These are phyloP conservation scores for Sarocladium oryzae DNA, from an alignment of 2,329 filamentous ascomycete species.

Conservation along the genomic window DNA sequence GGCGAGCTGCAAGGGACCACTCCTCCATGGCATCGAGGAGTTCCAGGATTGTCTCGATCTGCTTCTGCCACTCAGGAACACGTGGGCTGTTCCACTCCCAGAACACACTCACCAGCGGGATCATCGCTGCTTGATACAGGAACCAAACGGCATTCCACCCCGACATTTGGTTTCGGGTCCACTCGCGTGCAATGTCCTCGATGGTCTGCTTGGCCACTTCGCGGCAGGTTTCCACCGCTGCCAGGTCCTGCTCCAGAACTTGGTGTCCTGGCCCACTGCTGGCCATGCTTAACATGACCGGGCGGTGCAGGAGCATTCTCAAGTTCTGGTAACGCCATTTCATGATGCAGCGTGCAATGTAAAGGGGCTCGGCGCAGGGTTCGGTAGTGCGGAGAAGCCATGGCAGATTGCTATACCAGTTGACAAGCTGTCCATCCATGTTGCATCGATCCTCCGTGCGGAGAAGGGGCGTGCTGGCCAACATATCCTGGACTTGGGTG, in stretches of 20 bases:
- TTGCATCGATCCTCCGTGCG: slow-evolving; percentile 58
- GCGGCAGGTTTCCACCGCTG: slow-evolving; percentile 62
- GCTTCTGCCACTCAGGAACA: slow-evolving; percentile 46
- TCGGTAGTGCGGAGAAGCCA: slow-evolving; percentile 58
- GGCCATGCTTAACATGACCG: slow-evolving; percentile 61
- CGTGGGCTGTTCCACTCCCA: slow-evolving; percentile 52
- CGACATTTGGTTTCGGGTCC: slow-evolving; percentile 66
- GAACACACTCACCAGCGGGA: slow-evolving; percentile 69
- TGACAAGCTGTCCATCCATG: slow-evolving; percentile 61
- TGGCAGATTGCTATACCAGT: slow-evolving; percentile 67
- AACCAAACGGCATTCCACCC: slow-evolving; percentile 82
- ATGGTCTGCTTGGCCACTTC: slow-evolving; percentile 65
- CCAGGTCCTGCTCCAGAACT: slow-evolving; percentile 54
- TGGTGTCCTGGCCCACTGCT: slow-evolving; percentile 42
- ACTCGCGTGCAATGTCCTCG: slow-evolving; percentile 64
- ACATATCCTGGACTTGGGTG: slow-evolving; percentile 68
- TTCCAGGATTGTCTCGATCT: slow-evolving; percentile 52
- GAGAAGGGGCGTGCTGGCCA: slow-evolving; percentile 63
- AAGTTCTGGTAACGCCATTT: slow-evolving; percentile 78
- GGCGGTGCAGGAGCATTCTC: slow-evolving; percentile 68
- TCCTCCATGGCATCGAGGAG: slow-evolving; percentile 58
- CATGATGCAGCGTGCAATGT: slow-evolving; percentile 67
- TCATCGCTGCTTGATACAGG: slow-evolving; percentile 73
- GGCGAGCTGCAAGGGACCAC: slow-evolving; percentile 57
- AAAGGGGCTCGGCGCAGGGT: slow-evolving; percentile 63